phyloP scores from a whole-genome alignment of 495 filamentous ascomycete genomes.

The Choiromyces venosus region DNA sequence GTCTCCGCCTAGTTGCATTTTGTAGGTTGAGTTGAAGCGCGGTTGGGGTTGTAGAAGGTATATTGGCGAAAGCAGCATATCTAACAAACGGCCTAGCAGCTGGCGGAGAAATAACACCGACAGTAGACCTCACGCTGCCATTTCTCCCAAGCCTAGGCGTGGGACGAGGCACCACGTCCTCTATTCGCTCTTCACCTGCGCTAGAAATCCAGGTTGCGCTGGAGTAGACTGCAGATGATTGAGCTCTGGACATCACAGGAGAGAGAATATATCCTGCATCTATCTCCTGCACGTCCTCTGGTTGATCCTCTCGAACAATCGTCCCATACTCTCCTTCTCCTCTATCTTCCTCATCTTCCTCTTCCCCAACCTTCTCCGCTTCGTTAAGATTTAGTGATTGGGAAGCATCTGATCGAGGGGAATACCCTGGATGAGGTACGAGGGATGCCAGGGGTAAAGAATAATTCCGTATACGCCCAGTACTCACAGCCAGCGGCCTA shows the following conservation, averaged over 20 bases:
- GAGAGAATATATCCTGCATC: constrained; percentile 34
- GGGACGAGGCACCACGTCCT: background rate
- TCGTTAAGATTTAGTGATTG: background rate
- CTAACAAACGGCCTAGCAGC: background rate
- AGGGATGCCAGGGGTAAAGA: background rate
- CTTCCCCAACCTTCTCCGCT: background rate
- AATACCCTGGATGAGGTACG: background rate
- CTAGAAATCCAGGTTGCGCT: background rate
- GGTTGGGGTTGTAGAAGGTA: background rate
- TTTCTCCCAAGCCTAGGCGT: background rate
- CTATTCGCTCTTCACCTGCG: background rate
- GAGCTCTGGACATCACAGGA: constrained; percentile 34
- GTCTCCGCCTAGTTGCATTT: background rate
- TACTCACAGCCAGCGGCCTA: background rate
- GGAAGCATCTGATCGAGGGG: background rate
- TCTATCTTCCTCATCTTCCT: background rate
- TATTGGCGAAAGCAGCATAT: background rate
- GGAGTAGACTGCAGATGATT: constrained; percentile 24
- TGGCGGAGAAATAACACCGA: background rate
- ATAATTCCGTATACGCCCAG: background rate
- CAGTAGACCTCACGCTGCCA: background rate
- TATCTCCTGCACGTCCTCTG: constrained; percentile 28
- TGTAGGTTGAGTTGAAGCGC: background rate
- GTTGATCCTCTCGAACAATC: constrained; percentile 15
- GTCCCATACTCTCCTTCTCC: constrained; percentile 15